Evolutionary conservation across 169 alveolate species (phyloP), one percentile per base, ranked within the genome.

Genomic region (Cryptosporidium viatorum): DNA sequence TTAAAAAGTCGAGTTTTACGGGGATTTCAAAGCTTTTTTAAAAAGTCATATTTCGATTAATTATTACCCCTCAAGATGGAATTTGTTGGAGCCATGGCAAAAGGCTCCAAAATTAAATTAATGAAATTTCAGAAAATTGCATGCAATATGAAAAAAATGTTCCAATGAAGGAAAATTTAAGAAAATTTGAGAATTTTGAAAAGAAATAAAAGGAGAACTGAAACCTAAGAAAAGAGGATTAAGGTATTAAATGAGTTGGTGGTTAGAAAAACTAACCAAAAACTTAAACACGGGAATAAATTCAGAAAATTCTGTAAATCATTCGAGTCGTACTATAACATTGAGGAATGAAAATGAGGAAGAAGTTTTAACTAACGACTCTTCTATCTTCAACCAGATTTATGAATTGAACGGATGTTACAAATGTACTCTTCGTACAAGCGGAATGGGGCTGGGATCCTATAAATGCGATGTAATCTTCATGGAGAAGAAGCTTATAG

Each of bases 351-450:
- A 70, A 23, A 9, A 26, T 68, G 39, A 35, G 18, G 84, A 31
- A 21, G 62, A 70, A n/a, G 9, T 45, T 23, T 26, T 70, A 2
- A 16, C 43, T 1, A 35, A 16, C n/a, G 41, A 48, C 7, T 14
- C 69, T 26, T 65, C 89, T 9, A 62, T 80, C 23, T 62, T 80
- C 23, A 59, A n/a, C 21, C 74, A 80, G 39, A 62, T 39, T 35
- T 80, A 80, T n/a, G 89, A 80, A 33, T 1, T 80, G 35, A 65
- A 80, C 5, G 89, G 89, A 18, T 80, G 67, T 14, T 80, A 80
- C 43, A 59, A 67, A 23, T 80, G 89, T 45, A 80, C 48, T 29
- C 55, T 80, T 14, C 21, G 50, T 18, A 62, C 50, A 18, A 41
- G 39, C 1, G 89, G 89, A 41, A 23, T 80, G 4, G 75, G 75